Conservation (phyloP, 495 filamentous ascomycete genomes). For the Lasiosphaeria miniovina region DNA sequence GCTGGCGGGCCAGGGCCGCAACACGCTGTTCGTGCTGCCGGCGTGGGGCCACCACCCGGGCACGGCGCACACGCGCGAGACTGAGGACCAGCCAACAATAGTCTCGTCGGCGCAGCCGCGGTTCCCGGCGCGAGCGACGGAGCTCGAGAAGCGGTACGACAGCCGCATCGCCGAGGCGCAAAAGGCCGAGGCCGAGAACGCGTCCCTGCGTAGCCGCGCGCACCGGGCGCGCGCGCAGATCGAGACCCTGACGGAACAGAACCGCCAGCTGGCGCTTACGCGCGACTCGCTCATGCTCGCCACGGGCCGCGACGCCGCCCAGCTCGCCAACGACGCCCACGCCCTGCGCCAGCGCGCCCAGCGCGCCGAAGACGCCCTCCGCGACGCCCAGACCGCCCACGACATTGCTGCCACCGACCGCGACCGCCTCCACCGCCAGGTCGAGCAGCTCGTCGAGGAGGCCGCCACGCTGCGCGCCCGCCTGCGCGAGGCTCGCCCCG, state of each 20-base stretch:
- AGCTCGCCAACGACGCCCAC: constrained; percentile 6
- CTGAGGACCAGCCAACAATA: constrained; percentile 45
- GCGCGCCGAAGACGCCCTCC: too few relatives aligned
- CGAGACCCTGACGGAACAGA: constrained; percentile 21
- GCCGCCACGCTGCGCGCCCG: too few relatives aligned
- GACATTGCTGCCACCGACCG: too few relatives aligned
- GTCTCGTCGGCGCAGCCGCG: constrained; percentile 38
- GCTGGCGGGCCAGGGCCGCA: constrained; percentile 35
- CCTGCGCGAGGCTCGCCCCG: too few relatives aligned
- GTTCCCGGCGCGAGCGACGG: constrained; percentile 30
- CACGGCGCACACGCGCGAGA: constrained; percentile 36
- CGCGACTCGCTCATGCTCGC: constrained; percentile 21
- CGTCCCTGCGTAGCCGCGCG: constrained; percentile 6
- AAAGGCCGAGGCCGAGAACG: constrained; percentile 13
- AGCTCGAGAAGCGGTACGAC: constrained; percentile 34
- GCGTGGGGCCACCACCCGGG: constrained; percentile 44
- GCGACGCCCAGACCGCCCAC: too few relatives aligned
- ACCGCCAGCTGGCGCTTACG: constrained; percentile 14
- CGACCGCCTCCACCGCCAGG: too few relatives aligned
- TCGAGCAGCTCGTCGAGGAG: too few relatives aligned
- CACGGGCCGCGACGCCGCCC: constrained; percentile 12
- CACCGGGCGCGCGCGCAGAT: constrained; percentile 8
- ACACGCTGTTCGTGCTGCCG: constrained; percentile 49
- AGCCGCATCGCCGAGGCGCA: constrained; percentile 13
- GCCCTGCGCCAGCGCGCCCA: too few relatives aligned